Evolutionary conservation across 2,329 filamentous ascomycete species (phyloP).

Genomic region (Myrmaecium sp.): DNA sequence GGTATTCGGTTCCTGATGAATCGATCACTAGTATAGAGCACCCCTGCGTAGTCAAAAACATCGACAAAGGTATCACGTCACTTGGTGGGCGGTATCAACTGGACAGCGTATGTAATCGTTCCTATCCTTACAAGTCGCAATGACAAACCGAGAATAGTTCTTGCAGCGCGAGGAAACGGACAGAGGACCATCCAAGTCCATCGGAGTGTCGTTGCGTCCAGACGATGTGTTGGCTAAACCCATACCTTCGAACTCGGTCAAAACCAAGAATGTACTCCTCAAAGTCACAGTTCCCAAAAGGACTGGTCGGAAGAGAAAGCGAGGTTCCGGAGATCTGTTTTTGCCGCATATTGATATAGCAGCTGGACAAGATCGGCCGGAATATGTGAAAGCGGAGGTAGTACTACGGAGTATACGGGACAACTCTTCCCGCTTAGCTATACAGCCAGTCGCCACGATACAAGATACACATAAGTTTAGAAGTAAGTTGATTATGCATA

Average conservation of each 20-base stretch:
- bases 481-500: conserved; percentile 30
- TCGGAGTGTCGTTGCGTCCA: conserved; percentile 60
- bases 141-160: too few species aligned
- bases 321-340: conserved; percentile 56
- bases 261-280: conserved; percentile 69
- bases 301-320: conserved; percentile 72
- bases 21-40: conserved; percentile 47
- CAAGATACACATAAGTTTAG: conserved; percentile 76
- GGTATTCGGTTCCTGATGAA: conserved; percentile 33
- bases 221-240: conserved; percentile 66
- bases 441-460: conserved; percentile 56
- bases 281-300: conserved; percentile 75
- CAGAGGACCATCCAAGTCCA: conserved; percentile 18
- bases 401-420: conserved; percentile 52
- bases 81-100: conserved; percentile 40
- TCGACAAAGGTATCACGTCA: conserved; percentile 46
- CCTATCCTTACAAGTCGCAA: too few species aligned
- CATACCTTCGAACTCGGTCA: conserved; percentile 56
- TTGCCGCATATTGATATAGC: too few species aligned
- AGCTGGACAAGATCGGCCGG: not conserved
- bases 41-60: conserved; percentile 46
- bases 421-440: conserved; percentile 47
- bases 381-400: conserved; percentile 11
- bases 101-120: conserved; percentile 28
- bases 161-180: conserved; percentile 1